Evolutionary conservation across 75 land plant genomes (phyloP), one percentile per base, ranked within the genome.

Genomic region (Cunninghamia lanceolata): DNA sequence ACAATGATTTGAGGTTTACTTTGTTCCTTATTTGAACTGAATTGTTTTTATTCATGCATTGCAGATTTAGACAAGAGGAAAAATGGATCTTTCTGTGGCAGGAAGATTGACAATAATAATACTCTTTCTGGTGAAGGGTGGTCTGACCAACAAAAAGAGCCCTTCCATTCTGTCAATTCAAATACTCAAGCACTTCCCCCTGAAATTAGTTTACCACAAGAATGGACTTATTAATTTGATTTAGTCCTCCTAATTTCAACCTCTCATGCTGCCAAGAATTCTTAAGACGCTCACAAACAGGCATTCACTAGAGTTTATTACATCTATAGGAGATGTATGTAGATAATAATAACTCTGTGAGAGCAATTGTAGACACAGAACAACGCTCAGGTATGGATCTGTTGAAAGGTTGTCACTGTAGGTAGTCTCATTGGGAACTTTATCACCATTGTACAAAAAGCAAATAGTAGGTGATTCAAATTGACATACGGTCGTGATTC

Each of bases 131-230:
- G 15, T 50, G 3, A 80, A 8, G 46, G 34, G 28, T n/a, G 30
- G 32, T 80, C 47, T 80, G 46, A 40, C 4, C 82, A 80, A 80
- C 82, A n/a, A 40, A 80, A 80, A 45, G 30, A 11, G 34, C 8
- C 46, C 25, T 80, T 80, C 45, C 32, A 80, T 45, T 13, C 82
- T 9, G 47, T 43, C 14, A 45, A 80, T 45, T 43, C 82, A 45
- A 80, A 45, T n/a, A 45, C 25, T 80, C 82, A 45, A 3, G 6
- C 50, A n/a, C 47, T 45, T 80, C 9, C 34, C 50, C 50, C 82
- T 43, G 82, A 80, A 80, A 80, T 80, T 43, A n/a, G 82, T 43
- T 45, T 80, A 47, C 82, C 82, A 43, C 52, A 42, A 47, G 82
- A 80, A 4, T 80, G 82, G 82, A 80, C 82, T 38, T 80, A 80